These are phyloP conservation scores for Pecoramyces ruminantium DNA, from an alignment of 192 early-diverging fungal genomes.

Conservation along the genomic window DNA sequence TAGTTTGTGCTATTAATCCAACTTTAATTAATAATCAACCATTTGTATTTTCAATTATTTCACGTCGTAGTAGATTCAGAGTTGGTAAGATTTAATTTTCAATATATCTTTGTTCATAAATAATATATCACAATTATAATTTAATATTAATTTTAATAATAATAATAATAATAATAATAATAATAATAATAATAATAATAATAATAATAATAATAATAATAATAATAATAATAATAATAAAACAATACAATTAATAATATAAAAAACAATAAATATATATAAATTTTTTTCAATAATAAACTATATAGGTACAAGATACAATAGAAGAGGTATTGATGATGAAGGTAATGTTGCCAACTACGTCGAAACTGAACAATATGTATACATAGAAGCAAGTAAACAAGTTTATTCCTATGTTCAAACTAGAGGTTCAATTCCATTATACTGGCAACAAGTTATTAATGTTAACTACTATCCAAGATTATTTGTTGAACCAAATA, in stretches of 20 bases:
- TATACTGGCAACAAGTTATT: constrained; percentile 83
- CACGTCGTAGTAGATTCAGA: constrained; percentile 64
- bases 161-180: too few relatives aligned
- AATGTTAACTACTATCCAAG: constrained; percentile 84
- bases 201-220: too few relatives aligned
- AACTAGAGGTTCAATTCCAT: constrained; percentile 84
- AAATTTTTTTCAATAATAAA: neutral
- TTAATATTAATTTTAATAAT: too few relatives aligned
- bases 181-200: too few relatives aligned
- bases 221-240: too few relatives aligned
- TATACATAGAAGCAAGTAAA: constrained; percentile 32
- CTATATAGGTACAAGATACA: constrained; percentile 63
- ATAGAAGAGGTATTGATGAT: constrained; percentile 81
- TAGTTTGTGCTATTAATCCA: constrained; percentile 45
- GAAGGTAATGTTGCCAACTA: constrained; percentile 90
- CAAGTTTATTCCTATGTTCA: constrained; percentile 69
- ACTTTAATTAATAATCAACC: constrained; percentile 40
- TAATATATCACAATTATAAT: too few relatives aligned
- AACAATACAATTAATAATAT: too few relatives aligned
- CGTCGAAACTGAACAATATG: constrained; percentile 92
- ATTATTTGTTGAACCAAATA: constrained; percentile 52
- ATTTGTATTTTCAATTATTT: constrained; percentile 66
- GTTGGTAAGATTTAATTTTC: constrained; percentile 9
- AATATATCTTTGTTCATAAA: too few relatives aligned
- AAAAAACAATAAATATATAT: neutral